These are phyloP conservation scores for Phytopythium aichiense DNA, from an alignment of 352 stramenopile genomes.

Conservation along the genomic window DNA sequence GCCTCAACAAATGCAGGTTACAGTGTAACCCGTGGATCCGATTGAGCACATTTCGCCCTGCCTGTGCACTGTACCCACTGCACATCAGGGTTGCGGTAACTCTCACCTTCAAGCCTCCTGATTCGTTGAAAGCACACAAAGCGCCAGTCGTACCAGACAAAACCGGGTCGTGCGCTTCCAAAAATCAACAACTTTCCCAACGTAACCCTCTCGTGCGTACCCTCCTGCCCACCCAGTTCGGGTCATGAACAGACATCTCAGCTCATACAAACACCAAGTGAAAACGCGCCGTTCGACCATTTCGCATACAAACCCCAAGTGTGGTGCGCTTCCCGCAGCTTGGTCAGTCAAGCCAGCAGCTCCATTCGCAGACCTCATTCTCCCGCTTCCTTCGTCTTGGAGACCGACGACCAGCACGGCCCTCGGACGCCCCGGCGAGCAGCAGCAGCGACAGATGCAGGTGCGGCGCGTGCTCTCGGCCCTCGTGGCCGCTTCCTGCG, in stretches of 20 bases:
- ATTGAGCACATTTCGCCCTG: too few relatives aligned
- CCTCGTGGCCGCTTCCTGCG: not conserved
- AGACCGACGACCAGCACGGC: not conserved
- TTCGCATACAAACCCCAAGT: not conserved
- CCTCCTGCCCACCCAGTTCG: not conserved
- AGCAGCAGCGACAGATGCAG: not conserved
- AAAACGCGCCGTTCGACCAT: not conserved
- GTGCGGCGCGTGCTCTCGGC: not conserved
- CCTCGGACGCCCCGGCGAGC: not conserved
- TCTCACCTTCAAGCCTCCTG: not conserved
- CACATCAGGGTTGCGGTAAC: too few relatives aligned
- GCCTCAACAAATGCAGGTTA: too few relatives aligned
- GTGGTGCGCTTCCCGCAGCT: not conserved
- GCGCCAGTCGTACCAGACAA: too few relatives aligned
- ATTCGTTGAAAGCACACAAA: not conserved
- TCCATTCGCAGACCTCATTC: not conserved
- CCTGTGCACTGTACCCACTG: too few relatives aligned
- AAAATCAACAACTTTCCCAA: not conserved
- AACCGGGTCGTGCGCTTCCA: too few relatives aligned
- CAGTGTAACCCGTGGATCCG: too few relatives aligned
- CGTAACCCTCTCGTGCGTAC: not conserved
- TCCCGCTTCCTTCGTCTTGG: not conserved
- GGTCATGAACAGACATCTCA: not conserved
- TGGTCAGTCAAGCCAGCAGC: not conserved
- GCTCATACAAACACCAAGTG: not conserved